Evolutionary conservation across 352 stramenopile species (phyloP).

Genomic region (Pythium aristosporum): DNA sequence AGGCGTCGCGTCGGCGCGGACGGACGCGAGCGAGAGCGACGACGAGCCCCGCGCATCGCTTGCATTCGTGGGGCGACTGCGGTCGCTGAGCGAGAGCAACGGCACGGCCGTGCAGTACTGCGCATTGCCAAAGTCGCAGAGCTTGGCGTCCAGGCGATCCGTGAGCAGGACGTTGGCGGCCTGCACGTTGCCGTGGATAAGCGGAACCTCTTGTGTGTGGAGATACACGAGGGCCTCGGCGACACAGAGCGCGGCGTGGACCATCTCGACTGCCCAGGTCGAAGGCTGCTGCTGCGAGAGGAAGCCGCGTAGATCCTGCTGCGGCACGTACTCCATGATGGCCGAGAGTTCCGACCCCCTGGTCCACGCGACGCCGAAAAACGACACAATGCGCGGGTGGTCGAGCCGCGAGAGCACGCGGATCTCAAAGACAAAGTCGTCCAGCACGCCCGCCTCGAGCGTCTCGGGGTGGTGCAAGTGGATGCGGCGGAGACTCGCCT

Average conservation of each 20-base stretch:
- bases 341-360: conserved; percentile 34
- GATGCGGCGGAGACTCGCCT: conserved; percentile 24
- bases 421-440: conserved; percentile 53
- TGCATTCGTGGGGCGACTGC: neutral
- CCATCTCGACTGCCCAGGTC: conserved; percentile 34
- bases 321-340: conserved; percentile 47
- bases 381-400: conserved; percentile 50
- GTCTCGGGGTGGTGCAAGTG: conserved; percentile 25
- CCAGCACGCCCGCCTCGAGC: conserved; percentile 30
- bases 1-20: conserved; percentile 18
- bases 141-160: conserved; percentile 34
- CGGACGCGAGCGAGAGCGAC: conserved; percentile 12
- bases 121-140: conserved; percentile 37
- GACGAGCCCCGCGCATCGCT: conserved; percentile 5
- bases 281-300: conserved; percentile 12
- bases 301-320: conserved; percentile 37
- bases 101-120: conserved; percentile 23
- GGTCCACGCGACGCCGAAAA: conserved; percentile 48
- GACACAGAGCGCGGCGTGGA: conserved; percentile 45
- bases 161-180: conserved; percentile 35
- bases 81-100: conserved; percentile 12
- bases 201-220: conserved; percentile 29
- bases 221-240: conserved; percentile 38
- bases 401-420: conserved; percentile 48
- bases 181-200: conserved; percentile 40